Evolutionary conservation across 805 yeast species (phyloP).

Genomic region (Candida peoriensis): DNA sequence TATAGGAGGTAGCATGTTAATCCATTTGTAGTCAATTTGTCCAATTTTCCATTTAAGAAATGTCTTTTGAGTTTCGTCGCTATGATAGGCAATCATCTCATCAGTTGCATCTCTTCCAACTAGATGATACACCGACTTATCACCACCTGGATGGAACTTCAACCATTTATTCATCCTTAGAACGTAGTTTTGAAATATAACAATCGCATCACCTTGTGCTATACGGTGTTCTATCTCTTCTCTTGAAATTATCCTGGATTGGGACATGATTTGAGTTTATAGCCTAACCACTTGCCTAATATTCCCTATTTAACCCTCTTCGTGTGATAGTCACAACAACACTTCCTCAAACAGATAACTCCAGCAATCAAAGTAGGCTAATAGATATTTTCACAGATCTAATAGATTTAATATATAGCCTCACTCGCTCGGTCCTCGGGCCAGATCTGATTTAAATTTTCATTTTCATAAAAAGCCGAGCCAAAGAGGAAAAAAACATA

Average conservation of each 20-base stretch:
- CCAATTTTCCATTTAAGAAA: slow-evolving; percentile 67
- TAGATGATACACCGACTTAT: slow-evolving; percentile 76
- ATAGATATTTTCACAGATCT: too few relatives aligned
- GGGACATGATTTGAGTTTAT: slow-evolving; percentile 9
- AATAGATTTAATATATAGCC: too few relatives aligned
- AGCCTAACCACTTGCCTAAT: background rate
- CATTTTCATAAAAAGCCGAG: too few relatives aligned
- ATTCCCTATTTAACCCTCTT: too few relatives aligned
- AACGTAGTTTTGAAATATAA: slow-evolving; percentile 57
- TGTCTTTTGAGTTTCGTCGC: slow-evolving; percentile 45
- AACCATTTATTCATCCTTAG: slow-evolving; percentile 70
- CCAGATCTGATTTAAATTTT: too few relatives aligned
- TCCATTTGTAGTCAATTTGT: slow-evolving; percentile 58
- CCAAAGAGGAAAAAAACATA: too few relatives aligned
- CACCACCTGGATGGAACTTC: slow-evolving; percentile 82
- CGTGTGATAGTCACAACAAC: too few relatives aligned
- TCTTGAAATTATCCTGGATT: slow-evolving; percentile 28
- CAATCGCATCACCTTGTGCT: slow-evolving; percentile 62
- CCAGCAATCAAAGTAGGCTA: too few relatives aligned
- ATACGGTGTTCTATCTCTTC: slow-evolving; percentile 54
- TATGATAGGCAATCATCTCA: slow-evolving; percentile 83
- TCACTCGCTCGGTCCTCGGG: too few relatives aligned
- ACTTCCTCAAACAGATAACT: too few relatives aligned
- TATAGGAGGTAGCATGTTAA: slow-evolving; percentile 77
- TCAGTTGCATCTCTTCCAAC: slow-evolving; percentile 89